A percentile compares a stretch with the other conserved stretches of the same genome.
Conservation (phyloP, 805 yeast genomes). For the Zygoascus bituminiphila region DNA sequence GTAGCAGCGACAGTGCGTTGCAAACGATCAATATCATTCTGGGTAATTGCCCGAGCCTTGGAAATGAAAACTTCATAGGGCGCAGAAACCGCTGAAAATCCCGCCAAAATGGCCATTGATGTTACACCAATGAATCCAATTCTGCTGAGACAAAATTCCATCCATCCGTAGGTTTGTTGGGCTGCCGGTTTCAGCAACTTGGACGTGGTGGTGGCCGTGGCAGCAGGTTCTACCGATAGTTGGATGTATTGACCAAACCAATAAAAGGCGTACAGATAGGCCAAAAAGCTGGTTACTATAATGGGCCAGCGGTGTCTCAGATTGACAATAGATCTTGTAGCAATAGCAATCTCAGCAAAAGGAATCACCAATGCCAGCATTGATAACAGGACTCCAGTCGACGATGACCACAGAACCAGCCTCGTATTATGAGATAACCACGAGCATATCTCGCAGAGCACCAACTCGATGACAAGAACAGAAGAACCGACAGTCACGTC, state of each 20-base stretch:
- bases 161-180: slow-evolving; percentile 6
- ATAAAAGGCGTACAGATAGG: slow-evolving; percentile 24
- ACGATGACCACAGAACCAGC: slow-evolving; percentile 21
- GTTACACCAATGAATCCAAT: slow-evolving; percentile 35
- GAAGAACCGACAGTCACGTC: slow-evolving; percentile 16
- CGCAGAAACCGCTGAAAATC: slow-evolving; percentile 34
- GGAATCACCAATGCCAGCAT: slow-evolving; percentile 27
- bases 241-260: slow-evolving; percentile 25
- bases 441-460: slow-evolving; percentile 31
- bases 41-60: slow-evolving; percentile 21
- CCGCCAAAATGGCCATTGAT: slow-evolving; percentile 34
- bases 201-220: neutral
- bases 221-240: slow-evolving; percentile 5
- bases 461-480: slow-evolving; percentile 28
- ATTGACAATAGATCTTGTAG: slow-evolving; percentile 6
- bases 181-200: neutral
- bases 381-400: slow-evolving; percentile 20
- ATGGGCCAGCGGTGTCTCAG: neutral
- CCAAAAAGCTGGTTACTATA: slow-evolving; percentile 13
- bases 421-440: slow-evolving; percentile 19
- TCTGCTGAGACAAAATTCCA: slow-evolving; percentile 22
- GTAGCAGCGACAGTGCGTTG: slow-evolving; percentile 25
- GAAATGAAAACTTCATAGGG: slow-evolving; percentile 32
- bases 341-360: slow-evolving; percentile 18
- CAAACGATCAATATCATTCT: slow-evolving; percentile 26